Evolutionary conservation across 345 rosid species (phyloP), one percentile per base, ranked within the genome.

Genomic region (Populus nigra): DNA sequence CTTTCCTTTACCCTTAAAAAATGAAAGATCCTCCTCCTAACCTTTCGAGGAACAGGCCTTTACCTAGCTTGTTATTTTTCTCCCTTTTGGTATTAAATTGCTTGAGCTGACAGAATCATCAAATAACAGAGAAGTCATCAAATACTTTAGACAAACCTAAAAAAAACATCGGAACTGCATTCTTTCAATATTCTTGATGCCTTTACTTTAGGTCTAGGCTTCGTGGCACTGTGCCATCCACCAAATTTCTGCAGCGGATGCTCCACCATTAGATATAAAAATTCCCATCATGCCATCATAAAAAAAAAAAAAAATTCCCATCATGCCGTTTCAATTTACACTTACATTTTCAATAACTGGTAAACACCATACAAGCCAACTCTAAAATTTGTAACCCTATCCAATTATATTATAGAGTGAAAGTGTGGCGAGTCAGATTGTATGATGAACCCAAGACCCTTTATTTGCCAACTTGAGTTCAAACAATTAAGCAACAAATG

Each of bases 401-500:
- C 43, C 43, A 39, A 39, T 9, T 39, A 45, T 12, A 45, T 45
- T 45, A 11, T 12, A 10, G 4, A 12, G 15, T 45, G 57, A 5
- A 43, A 43, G 47, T 43, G 2, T 43, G 47, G 47, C 4, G 8
- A n/a, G 29, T n/a, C 63, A 22, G 27, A 5, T n/a, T 57, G 29
- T 8, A 57, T n/a, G 12, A 69, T 61, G 53, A 70, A 69, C 74
- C 61, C 73, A 69, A 66, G 35, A 63, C 69, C 45, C 71, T 68
- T 78, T 12, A 69, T 72, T 80, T 68, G 73, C 75, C 81, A 71
- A 67, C 53, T 27, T 50, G 33, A 66, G 69, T 78, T 76, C 74
- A 70, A 79, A 82, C 73, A 81, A 80, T 80, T 75, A 86, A 83
- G 87, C 90, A 87, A 85, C 86, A 71, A 83, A 87, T 84, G 84